Evolutionary conservation across 306 rosid species (phyloP), one percentile per base, ranked within the genome.

Genomic region (Potentilla sterilis): DNA sequence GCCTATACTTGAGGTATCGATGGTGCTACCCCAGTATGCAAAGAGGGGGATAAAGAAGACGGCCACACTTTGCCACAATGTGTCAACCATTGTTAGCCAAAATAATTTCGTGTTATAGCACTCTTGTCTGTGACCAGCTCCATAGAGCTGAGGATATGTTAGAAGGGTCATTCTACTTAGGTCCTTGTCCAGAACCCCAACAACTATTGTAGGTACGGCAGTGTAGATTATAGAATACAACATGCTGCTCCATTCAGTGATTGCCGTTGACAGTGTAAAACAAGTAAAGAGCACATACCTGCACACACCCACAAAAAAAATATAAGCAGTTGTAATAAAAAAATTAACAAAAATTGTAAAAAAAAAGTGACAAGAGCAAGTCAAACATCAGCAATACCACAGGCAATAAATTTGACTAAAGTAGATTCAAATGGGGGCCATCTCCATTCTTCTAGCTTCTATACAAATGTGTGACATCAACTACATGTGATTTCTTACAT

Each of bases 161-260:
- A 89, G 77, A 69, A 95, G 97, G 58, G 97, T 90, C 83, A 90
- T 82, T 86, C 86, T 87, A 61, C 97, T 88, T 61, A 95, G 88
- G 85, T 95, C 96, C 88, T 95, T 95, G 92, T 95, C 99, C 69
- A 95, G 96, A 82, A 95, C 75, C 68, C 92, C 99, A 67, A 95
- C 99, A 69, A 86, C 80, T 62, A 95, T 90, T 13, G 99, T 95
- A 38, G 99, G 99, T 57, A 88, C 9, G 4, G 96, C 76, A 69
- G 93, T 86, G 81, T 95, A 95, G 79, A 92, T 49, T 83, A 95
- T 79, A 43, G 99, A 95, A 77, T 88, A 95, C 59, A 95, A 84
- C 73, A 82, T 58, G 77, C 92, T 92, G 85, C 93, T 95, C 99
- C 97, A 95, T 81, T 95, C 97, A 11, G 86, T 95, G 78, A 95